Percentiles rank a stretch among this genome's conserved stretches.
These are phyloP conservation scores for Aspergillus unguis DNA, from an alignment of 2,329 filamentous ascomycete species.

Conservation along the genomic window DNA sequence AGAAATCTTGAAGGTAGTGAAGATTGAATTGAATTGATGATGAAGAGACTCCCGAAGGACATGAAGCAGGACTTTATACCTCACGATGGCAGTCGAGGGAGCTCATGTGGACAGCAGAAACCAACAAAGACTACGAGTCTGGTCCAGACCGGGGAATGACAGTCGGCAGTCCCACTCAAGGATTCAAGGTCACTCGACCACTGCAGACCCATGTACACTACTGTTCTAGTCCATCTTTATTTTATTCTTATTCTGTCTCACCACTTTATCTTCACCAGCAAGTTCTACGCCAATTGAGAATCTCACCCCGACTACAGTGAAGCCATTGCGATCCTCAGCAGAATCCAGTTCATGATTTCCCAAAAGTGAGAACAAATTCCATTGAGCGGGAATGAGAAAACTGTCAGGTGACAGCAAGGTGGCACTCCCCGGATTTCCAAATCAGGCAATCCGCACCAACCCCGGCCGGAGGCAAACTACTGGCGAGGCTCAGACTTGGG, in stretches of 20 bases:
- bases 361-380: background rate
- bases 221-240: background rate
- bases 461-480: slow-evolving; percentile 6
- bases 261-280: too few relatives aligned
- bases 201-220: background rate
- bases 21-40: slow-evolving; percentile 6
- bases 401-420: slow-evolving; percentile 1
- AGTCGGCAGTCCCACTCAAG: background rate
- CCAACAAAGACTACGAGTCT: slow-evolving; percentile 5
- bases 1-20: background rate
- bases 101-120: slow-evolving; percentile 22
- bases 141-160: slow-evolving; percentile 14
- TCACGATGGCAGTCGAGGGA: slow-evolving; percentile 14
- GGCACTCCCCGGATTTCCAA: slow-evolving; percentile 12
- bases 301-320: too few relatives aligned
- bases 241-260: background rate
- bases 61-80: slow-evolving; percentile 18
- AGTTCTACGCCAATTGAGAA: too few relatives aligned
- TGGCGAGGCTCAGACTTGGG: slow-evolving; percentile 10
- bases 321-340: too few relatives aligned
- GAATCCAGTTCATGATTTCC: too few relatives aligned
- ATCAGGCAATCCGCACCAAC: slow-evolving; percentile 14
- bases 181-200: slow-evolving; percentile 16
- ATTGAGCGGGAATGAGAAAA: background rate
- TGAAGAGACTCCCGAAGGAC: background rate